Base-by-base conservation (phyloP, 2,329 filamentous ascomycete species). In the Camillea tinctor region DNA sequence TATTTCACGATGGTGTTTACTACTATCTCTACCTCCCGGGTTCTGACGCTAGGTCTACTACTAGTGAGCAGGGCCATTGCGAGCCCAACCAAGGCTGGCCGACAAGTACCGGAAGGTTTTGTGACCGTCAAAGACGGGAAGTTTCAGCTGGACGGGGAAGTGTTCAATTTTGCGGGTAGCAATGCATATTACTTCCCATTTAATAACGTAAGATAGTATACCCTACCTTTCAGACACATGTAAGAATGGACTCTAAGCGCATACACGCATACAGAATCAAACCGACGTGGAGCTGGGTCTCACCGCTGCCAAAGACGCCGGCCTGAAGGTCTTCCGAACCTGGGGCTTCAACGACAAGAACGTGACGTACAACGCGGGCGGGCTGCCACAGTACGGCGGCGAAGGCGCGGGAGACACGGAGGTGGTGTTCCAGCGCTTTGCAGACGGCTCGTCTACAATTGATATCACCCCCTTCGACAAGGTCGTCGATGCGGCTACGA, bases 341-440 rank as follows among this genome's bases (percentile, higher is more conserved):
- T 85, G 82, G 83, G 82, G 81, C 17, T 85, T 84, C 75, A 83
- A 84, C 66, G 82, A 85, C 70, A 81, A 80, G 67, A 85, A 85
- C 67, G 73, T 71, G 22, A 84, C 81, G 0, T 79, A 77, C 17
- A 66, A 74, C 24, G 70, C 74, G 17, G 64, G 72, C 19, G 81
- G 82, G 4, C 70, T 85, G 3, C 82, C 83, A 0, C 71, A 81
- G 61, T 85, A 85, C 56, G 82, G 81, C 48, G 77, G 75, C 15
- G 81, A 82, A 62, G 78, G 78, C 3, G 77, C 79, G 3, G 80
- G 78, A 0, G 73, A 73, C 0, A 79, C 76, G 21, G 74, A 78
- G 2, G 74, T 79, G 4, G 75, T 81, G 5, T 77, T 84, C 64
- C 81, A 84, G 68, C 69, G 69, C 57, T 83, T 74, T 53, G 65